A percentile compares a stretch with the other conserved stretches of the same genome.
These are phyloP conservation scores for Chondrus crispus DNA, from an alignment of 23 red algal genomes.

Conservation along the genomic window DNA sequence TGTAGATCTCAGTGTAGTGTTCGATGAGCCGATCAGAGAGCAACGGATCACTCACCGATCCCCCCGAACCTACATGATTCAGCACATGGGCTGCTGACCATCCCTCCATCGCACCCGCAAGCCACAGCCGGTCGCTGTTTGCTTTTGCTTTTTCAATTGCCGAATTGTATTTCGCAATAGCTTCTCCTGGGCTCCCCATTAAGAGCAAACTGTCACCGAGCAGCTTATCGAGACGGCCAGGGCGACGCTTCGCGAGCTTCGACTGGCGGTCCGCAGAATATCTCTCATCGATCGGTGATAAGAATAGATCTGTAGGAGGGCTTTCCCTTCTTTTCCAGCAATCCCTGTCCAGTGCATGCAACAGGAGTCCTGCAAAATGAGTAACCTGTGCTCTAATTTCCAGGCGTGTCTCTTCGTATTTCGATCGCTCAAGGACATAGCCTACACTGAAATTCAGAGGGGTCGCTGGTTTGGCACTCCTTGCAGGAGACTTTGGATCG, in stretches of 20 bases:
- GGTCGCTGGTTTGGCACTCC: constrained; percentile 3
- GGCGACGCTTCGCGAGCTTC: constrained; percentile 66
- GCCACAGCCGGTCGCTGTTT: constrained; percentile 64
- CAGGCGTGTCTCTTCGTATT: constrained; percentile 30
- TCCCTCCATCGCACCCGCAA: constrained; percentile 77
- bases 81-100: constrained; percentile 66
- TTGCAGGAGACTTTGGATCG: constrained; percentile 12
- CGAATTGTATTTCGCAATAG: constrained; percentile 62
- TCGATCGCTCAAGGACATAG: constrained; percentile 35
- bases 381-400: constrained; percentile 64
- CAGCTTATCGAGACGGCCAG: constrained; percentile 64
- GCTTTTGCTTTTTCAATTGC: constrained; percentile 66
- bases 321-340: constrained; percentile 41
- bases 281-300: constrained; percentile 64
- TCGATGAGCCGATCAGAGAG: constrained; percentile 52
- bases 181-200: constrained; percentile 51
- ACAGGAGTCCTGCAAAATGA: constrained; percentile 59
- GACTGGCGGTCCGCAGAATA: constrained; percentile 51
- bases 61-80: constrained; percentile 26
- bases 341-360: constrained; percentile 37
- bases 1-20: constrained; percentile 66
- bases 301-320: constrained; percentile 30
- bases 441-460: constrained; percentile 44
- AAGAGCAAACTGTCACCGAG: constrained; percentile 67
- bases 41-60: background rate